Base-by-base conservation (phyloP, 2,329 filamentous ascomycete genomes). In the Pseudogymnoascus sp. region DNA sequence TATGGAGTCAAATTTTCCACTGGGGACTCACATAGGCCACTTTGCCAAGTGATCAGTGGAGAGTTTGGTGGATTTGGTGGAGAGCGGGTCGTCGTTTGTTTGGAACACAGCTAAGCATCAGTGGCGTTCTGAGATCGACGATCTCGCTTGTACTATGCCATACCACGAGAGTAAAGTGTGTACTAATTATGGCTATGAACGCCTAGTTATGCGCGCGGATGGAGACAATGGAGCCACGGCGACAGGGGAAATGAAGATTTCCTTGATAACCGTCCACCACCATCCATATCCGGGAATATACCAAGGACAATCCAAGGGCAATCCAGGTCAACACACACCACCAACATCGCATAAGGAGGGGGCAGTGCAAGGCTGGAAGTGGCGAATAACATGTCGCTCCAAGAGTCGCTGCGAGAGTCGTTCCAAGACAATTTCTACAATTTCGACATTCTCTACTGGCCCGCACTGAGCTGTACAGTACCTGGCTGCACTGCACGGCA, bases 171-270 rank as follows among this genome's bases (percentile, higher is more conserved):
- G 43, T 49, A 49, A 14, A 56, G 49, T 56, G 12, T 18, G 25
- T 18, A 34, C 25, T 56, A 56, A 31, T 31, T 31, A 11, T 31
- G 28, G 7, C 28, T 31, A 31, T 7, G 28, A 8, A 28, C 28
- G 28, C 28, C 28, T 31, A 31, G n/a, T 7, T 3, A 56, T 34
- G 49, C 49, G 28, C n/a, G 49, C 49, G 49, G 49, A 56, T 56
- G 49, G 49, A 56, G 49, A 14, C 49, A n/a, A 56, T 34, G 49
- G 49, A 56, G 49, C 49, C 49, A 56, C 12, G 49, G 49, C 34
- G 49, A 34, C 49, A 34, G 49, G 49, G 49, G 49, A 56, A 56
- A 56, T 56, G 49, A 56, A 34, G 49, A 31, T 56, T 56, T 56
- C 49, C 49, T 56, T 56, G 49, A 56, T 56, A 56, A 56, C 31